A percentile compares a stretch with the other conserved stretches of the same genome.
These are phyloP conservation scores for Micractinium sp. DNA, from an alignment of 139 green algal genomes.

Conservation along the genomic window DNA sequence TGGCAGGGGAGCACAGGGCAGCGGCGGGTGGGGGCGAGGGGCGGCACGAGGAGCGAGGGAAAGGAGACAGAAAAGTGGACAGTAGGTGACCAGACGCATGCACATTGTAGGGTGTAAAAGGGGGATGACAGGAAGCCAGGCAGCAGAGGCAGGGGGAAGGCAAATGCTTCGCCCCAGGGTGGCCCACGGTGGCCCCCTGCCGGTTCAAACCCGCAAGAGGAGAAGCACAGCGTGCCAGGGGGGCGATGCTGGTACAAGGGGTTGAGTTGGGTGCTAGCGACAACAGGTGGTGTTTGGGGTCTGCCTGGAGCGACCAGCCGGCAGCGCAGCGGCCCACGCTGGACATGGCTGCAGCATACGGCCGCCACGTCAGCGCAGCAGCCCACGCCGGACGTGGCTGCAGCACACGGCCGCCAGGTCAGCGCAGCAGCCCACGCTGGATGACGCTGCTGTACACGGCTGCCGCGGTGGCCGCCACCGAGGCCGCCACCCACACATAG, in stretches of 20 bases:
- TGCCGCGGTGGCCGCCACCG: slow-evolving; percentile 43
- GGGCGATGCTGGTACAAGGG: not conserved
- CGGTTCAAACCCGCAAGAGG: not conserved
- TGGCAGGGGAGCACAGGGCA: too few species aligned
- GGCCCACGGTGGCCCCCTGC: too few species aligned
- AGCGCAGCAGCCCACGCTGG: slow-evolving; percentile 13
- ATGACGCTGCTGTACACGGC: slow-evolving; percentile 52
- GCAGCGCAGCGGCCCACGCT: slow-evolving; percentile 18
- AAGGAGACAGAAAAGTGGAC: too few species aligned
- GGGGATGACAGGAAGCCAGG: too few species aligned
- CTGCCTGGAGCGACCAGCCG: too few species aligned
- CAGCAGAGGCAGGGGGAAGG: too few species aligned
- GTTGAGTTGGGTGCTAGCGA: not conserved
- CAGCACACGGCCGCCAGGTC: slow-evolving; percentile 57
- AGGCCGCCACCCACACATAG: slow-evolving; percentile 63
- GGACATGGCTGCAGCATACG: slow-evolving; percentile 42
- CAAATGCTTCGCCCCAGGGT: too few species aligned
- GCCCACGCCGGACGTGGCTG: slow-evolving; percentile 10
- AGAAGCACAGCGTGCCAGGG: not conserved
- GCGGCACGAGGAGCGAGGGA: too few species aligned
- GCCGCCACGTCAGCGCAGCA: slow-evolving; percentile 43
- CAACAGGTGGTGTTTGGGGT: not conserved
- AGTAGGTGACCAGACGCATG: too few species aligned
- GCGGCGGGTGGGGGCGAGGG: too few species aligned
- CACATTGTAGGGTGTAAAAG: too few species aligned